These are phyloP conservation scores for Curvularia verruculosa DNA, from an alignment of 2,329 filamentous ascomycete species.

Conservation along the genomic window DNA sequence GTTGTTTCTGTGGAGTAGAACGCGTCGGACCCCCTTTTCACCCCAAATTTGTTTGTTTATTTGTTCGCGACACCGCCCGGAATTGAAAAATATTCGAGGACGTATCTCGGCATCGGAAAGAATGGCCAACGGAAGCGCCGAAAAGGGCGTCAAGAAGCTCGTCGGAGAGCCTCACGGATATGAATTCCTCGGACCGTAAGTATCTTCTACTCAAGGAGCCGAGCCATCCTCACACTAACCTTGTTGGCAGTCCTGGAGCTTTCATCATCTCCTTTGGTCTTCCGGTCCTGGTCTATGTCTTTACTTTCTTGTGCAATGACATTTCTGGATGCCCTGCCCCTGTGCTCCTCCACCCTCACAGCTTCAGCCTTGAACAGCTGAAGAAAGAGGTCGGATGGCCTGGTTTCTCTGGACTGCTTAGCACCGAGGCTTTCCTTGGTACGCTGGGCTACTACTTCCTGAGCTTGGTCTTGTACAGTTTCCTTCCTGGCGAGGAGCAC, in stretches of 20 bases:
- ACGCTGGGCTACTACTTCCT: constrained; percentile 79
- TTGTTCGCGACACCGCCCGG: constrained; percentile 7
- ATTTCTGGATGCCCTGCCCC: constrained; percentile 88
- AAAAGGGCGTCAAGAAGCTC: constrained; percentile 21
- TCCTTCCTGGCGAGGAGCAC: constrained; percentile 75
- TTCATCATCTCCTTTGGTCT: constrained; percentile 79
- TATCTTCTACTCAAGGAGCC: constrained; percentile 6
- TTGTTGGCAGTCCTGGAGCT: constrained; percentile 69
- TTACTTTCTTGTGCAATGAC: constrained; percentile 90
- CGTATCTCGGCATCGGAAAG: constrained; percentile 4
- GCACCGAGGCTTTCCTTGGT: constrained; percentile 70
- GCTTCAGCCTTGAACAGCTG: constrained; percentile 71
- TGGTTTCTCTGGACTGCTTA: constrained; percentile 73
- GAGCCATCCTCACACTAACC: constrained; percentile 18
- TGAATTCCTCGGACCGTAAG: constrained; percentile 51
- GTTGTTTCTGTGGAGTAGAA: constrained; percentile 7
- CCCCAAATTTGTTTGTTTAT: neutral
- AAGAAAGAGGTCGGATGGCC: constrained; percentile 86
- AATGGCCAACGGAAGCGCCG: constrained; percentile 43
- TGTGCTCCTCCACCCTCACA: constrained; percentile 74
- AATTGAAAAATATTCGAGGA: constrained; percentile 10
- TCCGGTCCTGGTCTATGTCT: constrained; percentile 77
- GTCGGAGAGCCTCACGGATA: constrained; percentile 47
- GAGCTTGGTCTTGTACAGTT: constrained; percentile 73
- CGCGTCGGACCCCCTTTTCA: constrained; percentile 25